Conservation (phyloP, 75 land plant species). For the Picea sitchensis region DNA sequence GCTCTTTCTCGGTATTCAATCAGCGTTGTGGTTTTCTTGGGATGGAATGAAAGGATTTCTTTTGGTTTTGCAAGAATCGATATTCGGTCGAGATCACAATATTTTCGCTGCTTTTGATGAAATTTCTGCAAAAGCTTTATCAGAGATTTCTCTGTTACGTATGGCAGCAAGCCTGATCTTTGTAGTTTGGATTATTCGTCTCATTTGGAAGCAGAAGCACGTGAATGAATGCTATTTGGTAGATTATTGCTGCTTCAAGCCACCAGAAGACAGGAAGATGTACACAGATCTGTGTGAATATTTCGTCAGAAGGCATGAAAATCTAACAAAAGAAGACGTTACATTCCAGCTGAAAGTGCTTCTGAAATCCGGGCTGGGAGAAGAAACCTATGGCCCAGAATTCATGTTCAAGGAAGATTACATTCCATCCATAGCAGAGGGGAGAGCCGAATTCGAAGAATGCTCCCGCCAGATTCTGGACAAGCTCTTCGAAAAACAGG, state of each 20-base stretch:
- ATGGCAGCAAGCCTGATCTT: neutral
- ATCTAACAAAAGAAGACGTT: slow-evolving; percentile 20
- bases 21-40: too few relatives aligned
- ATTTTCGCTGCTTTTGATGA: too few relatives aligned
- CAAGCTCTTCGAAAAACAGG: slow-evolving; percentile 44
- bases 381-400: slow-evolving; percentile 47
- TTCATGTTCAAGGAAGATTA: slow-evolving; percentile 16
- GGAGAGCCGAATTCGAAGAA: slow-evolving; percentile 49
- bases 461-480: slow-evolving; percentile 38
- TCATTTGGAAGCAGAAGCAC: neutral
- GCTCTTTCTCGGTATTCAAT: too few relatives aligned
- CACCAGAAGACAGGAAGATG: slow-evolving; percentile 31
- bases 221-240: slow-evolving; percentile 29
- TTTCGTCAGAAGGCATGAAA: slow-evolving; percentile 23
- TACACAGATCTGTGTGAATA: slow-evolving; percentile 25
- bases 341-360: slow-evolving; percentile 37
- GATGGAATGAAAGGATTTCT: too few relatives aligned
- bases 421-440: slow-evolving; percentile 23
- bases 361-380: slow-evolving; percentile 45
- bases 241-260: slow-evolving; percentile 46
- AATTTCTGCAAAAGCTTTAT: too few relatives aligned
- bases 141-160: neutral
- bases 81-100: too few relatives aligned
- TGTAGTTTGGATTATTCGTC: neutral
- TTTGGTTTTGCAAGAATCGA: too few relatives aligned